phyloP scores from a whole-genome alignment of 495 filamentous ascomycete genomes.

The Amorphotheca resinae region DNA sequence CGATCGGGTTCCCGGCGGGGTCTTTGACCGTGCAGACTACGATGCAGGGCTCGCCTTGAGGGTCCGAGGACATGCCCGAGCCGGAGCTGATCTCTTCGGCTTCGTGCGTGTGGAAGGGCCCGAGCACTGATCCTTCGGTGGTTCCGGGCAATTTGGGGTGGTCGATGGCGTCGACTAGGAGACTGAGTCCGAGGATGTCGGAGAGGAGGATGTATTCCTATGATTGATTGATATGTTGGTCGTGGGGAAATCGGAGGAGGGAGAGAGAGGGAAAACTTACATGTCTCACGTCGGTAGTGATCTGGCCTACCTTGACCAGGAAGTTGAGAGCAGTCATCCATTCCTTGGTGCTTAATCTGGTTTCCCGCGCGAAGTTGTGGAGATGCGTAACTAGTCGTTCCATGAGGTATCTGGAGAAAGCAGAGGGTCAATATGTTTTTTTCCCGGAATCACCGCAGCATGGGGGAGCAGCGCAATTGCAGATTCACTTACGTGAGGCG shows the following conservation, averaged over 20 bases:
- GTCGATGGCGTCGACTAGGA: slow-evolving; percentile 83
- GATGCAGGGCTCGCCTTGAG: slow-evolving; percentile 57
- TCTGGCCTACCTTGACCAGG: slow-evolving; percentile 62
- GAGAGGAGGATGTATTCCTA: slow-evolving; percentile 93
- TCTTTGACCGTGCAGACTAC: slow-evolving; percentile 68
- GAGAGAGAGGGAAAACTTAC: slow-evolving; percentile 24
- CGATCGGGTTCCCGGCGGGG: slow-evolving; percentile 50
- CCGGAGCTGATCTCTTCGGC: slow-evolving; percentile 54
- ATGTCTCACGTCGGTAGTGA: slow-evolving; percentile 57
- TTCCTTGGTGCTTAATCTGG: slow-evolving; percentile 62
- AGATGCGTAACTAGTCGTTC: slow-evolving; percentile 63
- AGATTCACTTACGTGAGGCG: no score
- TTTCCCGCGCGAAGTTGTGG: slow-evolving; percentile 76
- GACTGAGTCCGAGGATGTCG: slow-evolving; percentile 78
- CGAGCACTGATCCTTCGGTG: slow-evolving; percentile 83
- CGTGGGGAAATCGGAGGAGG: background rate
- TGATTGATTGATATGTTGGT: background rate
- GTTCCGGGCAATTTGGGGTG: slow-evolving; percentile 67
- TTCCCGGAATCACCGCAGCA: no score
- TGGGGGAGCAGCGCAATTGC: no score
- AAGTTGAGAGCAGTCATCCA: slow-evolving; percentile 68
- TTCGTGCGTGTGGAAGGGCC: slow-evolving; percentile 90
- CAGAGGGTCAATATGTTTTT: no score
- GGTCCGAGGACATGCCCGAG: slow-evolving; percentile 57
- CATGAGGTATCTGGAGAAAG: slow-evolving; percentile 66